A percentile compares a stretch with the other conserved stretches of the same genome.
phyloP scores from a whole-genome alignment of 1,284 basidiomycete species.

The Ceratobasidium sp. region DNA sequence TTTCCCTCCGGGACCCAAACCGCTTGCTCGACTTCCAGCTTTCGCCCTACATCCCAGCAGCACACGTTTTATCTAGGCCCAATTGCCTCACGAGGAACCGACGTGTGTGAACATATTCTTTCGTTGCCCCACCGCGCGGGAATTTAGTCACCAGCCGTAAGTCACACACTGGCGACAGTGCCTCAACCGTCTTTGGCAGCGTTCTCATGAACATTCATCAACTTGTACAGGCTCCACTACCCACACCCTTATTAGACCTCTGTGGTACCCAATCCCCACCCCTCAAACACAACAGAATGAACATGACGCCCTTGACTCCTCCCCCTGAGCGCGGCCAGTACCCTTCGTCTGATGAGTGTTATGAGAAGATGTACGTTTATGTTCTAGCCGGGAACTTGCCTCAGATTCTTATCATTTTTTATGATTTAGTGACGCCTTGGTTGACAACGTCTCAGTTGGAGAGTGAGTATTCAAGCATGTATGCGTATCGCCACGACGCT shows the following conservation, averaged over 20 bases:
- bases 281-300: slow-evolving; percentile 23
- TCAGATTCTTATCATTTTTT: slow-evolving; percentile 14
- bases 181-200: slow-evolving; percentile 34
- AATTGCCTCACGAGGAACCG: slow-evolving; percentile 21
- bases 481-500: slow-evolving; percentile 4
- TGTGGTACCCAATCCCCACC: neutral
- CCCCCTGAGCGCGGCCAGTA: slow-evolving; percentile 30
- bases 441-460: slow-evolving; percentile 40
- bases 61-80: slow-evolving; percentile 2
- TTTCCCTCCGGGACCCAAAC: too few relatives aligned
- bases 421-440: slow-evolving; percentile 35
- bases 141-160: slow-evolving; percentile 9
- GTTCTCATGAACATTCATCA: slow-evolving; percentile 35
- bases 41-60: neutral
- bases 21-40: neutral
- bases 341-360: slow-evolving; percentile 15
- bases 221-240: neutral
- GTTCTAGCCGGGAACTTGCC: neutral
- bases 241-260: neutral
- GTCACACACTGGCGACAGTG: slow-evolving; percentile 12
- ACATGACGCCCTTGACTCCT: slow-evolving; percentile 41
- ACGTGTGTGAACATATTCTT: slow-evolving; percentile 20
- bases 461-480: slow-evolving; percentile 25
- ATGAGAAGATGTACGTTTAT: slow-evolving; percentile 37
- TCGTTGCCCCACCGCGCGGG: slow-evolving; percentile 19